Evolutionary conservation across 768 basidiomycete genomes (phyloP).

Genomic region (Termitomyces sp.): DNA sequence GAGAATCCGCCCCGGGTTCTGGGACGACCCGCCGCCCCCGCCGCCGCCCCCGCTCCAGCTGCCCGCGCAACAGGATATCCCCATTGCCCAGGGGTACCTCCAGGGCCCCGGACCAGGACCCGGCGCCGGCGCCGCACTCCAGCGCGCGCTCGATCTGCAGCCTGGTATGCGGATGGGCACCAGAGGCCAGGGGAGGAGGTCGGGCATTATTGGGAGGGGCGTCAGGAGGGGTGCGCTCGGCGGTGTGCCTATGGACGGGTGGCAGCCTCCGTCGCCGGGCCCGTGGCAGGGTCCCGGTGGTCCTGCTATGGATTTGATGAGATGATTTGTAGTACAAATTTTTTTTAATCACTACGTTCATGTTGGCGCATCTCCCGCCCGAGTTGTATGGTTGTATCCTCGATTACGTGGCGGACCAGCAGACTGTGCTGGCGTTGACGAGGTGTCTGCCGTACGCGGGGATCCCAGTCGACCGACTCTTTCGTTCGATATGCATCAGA

Average conservation of each 20-base stretch:
- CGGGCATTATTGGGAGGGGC: conserved; percentile 54
- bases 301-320: conserved; percentile 3
- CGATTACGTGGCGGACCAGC: conserved; percentile 24
- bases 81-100: neutral
- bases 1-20: neutral
- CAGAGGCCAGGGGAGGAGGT: conserved; percentile 42
- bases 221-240: conserved; percentile 21
- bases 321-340: no score
- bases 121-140: conserved; percentile 28
- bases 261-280: conserved; percentile 5
- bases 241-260: neutral
- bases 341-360: no score
- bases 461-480: conserved; percentile 54
- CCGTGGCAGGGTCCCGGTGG: conserved; percentile 6
- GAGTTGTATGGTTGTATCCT: conserved; percentile 16
- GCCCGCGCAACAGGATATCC: neutral
- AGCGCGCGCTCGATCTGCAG: conserved; percentile 47
- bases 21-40: neutral
- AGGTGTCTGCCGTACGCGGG: conserved; percentile 58
- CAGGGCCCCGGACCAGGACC: neutral
- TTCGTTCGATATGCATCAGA: conserved; percentile 48
- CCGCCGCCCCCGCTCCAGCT: neutral
- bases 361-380: conserved; percentile 4
- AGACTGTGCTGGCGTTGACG: conserved; percentile 52
- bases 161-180: conserved; percentile 44